phyloP scores from a whole-genome alignment of 78 protist genomes.

The Creolimax fragrantissima region DNA sequence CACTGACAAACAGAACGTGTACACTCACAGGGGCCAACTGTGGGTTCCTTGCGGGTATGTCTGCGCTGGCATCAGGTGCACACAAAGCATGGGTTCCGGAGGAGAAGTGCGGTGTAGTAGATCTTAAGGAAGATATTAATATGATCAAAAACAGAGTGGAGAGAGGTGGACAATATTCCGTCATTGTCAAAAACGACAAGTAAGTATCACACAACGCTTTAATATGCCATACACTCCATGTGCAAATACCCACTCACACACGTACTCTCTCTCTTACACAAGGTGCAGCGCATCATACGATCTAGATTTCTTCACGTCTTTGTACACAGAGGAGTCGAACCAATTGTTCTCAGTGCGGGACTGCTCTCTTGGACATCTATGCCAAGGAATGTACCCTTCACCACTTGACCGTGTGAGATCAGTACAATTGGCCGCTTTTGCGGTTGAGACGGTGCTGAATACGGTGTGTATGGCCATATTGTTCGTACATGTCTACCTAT shows the following conservation, averaged over 20 bases:
- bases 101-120: background rate
- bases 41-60: slow-evolving; percentile 50
- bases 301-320: slow-evolving; percentile 34
- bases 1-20: too few relatives aligned
- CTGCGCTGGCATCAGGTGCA: slow-evolving; percentile 50
- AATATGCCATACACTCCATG: background rate
- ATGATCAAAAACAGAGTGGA: background rate
- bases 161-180: background rate
- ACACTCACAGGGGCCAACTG: slow-evolving; percentile 48
- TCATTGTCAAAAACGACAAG: slow-evolving; percentile 39
- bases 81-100: slow-evolving; percentile 48
- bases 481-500: background rate
- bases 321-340: slow-evolving; percentile 51
- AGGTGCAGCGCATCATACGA: slow-evolving; percentile 31
- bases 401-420: slow-evolving; percentile 48
- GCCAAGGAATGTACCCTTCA: slow-evolving; percentile 55
- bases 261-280: background rate
- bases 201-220: background rate
- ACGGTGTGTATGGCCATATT: background rate
- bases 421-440: background rate
- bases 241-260: background rate
- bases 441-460: background rate
- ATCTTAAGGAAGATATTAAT: background rate
- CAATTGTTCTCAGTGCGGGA: slow-evolving; percentile 41
- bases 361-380: slow-evolving; percentile 54